phyloP scores from a whole-genome alignment of 768 basidiomycete genomes.

The Collybiopsis luxurians region DNA sequence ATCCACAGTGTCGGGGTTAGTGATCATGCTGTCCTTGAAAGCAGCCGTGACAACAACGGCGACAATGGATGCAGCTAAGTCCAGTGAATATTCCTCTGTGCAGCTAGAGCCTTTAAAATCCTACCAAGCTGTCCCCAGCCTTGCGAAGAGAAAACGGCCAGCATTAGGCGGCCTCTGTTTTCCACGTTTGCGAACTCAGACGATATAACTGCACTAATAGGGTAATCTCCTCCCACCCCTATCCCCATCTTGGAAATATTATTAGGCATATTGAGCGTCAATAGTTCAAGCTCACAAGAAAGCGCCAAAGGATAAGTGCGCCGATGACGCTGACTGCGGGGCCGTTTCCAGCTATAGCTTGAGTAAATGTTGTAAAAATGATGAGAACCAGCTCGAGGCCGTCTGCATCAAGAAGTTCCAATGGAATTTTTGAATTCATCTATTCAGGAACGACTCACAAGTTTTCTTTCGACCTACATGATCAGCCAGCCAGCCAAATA shows the following conservation, averaged over 20 bases:
- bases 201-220: conserved; percentile 80
- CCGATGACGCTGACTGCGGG: conserved; percentile 72
- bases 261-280: too few species aligned
- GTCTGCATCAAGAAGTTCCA: too few species aligned
- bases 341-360: conserved; percentile 69
- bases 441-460: too few species aligned
- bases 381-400: conserved; percentile 80
- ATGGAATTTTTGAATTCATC: too few species aligned
- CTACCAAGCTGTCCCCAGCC: conserved; percentile 84
- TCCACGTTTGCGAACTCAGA: conserved; percentile 84
- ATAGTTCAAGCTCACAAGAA: conserved; percentile 61
- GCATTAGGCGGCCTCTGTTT: conserved; percentile 84
- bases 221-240: conserved; percentile 90
- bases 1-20: conserved; percentile 55
- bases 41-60: conserved; percentile 61
- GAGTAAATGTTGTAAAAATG: conserved; percentile 75
- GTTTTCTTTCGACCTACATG: conserved; percentile 75
- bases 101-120: too few species aligned
- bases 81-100: too few species aligned
- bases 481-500: conserved; percentile 84
- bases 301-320: conserved; percentile 80
- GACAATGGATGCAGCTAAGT: conserved; percentile 67
- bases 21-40: conserved; percentile 58
- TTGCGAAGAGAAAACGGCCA: conserved; percentile 81
- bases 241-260: conserved; percentile 51